phyloP scores from a whole-genome alignment of 805 yeast species.

The Ogataea ganodermae region DNA sequence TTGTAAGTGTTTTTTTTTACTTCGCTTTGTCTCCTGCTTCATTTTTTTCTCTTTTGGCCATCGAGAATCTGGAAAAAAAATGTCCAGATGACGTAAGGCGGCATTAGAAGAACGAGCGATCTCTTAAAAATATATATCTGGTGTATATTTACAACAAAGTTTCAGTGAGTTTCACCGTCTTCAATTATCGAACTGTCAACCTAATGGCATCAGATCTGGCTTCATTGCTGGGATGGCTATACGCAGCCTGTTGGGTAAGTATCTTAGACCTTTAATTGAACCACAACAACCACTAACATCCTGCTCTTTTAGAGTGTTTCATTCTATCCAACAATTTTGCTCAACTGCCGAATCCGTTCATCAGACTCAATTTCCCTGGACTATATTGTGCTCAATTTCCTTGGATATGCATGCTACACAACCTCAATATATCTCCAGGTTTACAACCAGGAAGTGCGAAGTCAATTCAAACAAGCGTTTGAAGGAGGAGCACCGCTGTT shows the following conservation, averaged over 20 bases:
- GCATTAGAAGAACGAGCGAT: not conserved
- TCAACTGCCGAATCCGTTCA: conserved; percentile 42
- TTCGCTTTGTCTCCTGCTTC: not conserved
- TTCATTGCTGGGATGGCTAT: conserved; percentile 31
- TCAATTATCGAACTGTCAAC: not conserved
- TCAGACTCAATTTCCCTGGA: conserved; percentile 55
- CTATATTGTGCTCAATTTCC: conserved; percentile 44
- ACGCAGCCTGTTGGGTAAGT: conserved; percentile 33
- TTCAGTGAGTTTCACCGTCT: not conserved
- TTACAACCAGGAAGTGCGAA: conserved; percentile 36
- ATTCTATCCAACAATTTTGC: conserved; percentile 49
- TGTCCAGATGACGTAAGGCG: not conserved
- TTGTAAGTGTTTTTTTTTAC: not conserved
- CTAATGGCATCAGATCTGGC: conserved; percentile 18
- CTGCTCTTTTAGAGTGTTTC: conserved; percentile 41
- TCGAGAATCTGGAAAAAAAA: not conserved
- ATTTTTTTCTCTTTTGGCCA: not conserved
- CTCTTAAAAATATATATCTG: not conserved
- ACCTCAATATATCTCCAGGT: conserved; percentile 46
- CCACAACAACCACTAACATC: not conserved
- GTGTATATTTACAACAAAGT: not conserved
- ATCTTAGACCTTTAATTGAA: not conserved
- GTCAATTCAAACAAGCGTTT: conserved; percentile 31
- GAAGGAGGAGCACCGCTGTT: conserved; percentile 43
- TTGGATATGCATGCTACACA: conserved; percentile 49